These are phyloP conservation scores for Candida tammaniensis DNA, from an alignment of 805 yeast species.

Conservation along the genomic window DNA sequence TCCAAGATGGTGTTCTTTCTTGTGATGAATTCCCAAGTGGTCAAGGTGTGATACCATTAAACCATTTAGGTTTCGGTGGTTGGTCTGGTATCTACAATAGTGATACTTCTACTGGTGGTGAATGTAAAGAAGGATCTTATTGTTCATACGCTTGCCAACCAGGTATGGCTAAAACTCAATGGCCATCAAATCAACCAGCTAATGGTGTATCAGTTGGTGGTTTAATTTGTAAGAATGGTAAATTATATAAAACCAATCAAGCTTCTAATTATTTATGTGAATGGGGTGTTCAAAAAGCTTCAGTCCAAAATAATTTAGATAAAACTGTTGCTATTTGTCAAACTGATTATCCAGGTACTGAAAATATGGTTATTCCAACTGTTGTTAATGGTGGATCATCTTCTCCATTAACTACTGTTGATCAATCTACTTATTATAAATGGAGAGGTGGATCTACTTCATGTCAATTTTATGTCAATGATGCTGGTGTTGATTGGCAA, in stretches of 20 bases:
- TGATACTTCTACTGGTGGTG: slow-evolving; percentile 37
- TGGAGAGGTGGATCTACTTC: slow-evolving; percentile 68
- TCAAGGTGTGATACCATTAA: slow-evolving; percentile 62
- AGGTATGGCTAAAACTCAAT: slow-evolving; percentile 80
- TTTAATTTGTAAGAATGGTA: slow-evolving; percentile 58
- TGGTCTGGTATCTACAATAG: slow-evolving; percentile 47
- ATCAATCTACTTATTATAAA: slow-evolving; percentile 53
- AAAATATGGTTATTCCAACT: slow-evolving; percentile 76
- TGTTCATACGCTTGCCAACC: slow-evolving; percentile 78
- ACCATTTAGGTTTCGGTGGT: slow-evolving; percentile 39
- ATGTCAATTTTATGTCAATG: slow-evolving; percentile 72
- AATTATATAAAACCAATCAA: slow-evolving; percentile 58
- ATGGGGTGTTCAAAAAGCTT: slow-evolving; percentile 59
- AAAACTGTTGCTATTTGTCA: slow-evolving; percentile 65
- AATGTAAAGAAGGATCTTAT: slow-evolving; percentile 64
- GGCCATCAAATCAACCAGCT: slow-evolving; percentile 67
- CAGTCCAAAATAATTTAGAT: slow-evolving; percentile 48
- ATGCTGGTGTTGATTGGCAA: slow-evolving; percentile 65
- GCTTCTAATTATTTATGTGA: slow-evolving; percentile 55
- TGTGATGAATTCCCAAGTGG: slow-evolving; percentile 76
- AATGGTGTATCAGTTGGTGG: slow-evolving; percentile 75
- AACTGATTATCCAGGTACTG: slow-evolving; percentile 82
- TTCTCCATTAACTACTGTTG: slow-evolving; percentile 57
- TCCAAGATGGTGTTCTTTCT: slow-evolving; percentile 66
- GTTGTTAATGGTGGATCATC: slow-evolving; percentile 52